Evolutionary conservation across 441 rosid genomes (phyloP).

Genomic region (Sinapis alba): DNA sequence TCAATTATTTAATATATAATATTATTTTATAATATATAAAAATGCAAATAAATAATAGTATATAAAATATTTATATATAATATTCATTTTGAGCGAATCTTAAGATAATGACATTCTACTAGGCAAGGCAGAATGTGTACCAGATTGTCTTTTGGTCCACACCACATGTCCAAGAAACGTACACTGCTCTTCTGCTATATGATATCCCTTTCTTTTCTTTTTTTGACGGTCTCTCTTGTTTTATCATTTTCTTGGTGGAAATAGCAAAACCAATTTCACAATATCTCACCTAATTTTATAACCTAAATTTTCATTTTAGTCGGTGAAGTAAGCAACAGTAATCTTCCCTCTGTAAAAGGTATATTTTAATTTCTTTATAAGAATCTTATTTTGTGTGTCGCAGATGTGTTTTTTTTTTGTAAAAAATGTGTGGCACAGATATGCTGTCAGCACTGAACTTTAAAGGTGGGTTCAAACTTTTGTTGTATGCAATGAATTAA

Average conservation of each 20-base stretch:
- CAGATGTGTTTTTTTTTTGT: no score
- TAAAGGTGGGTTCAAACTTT: not conserved
- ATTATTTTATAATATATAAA: no score
- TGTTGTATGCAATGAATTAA: not conserved
- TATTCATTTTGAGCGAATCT: no score
- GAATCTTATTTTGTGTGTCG: no score
- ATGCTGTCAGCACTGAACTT: not conserved
- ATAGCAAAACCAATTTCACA: not conserved
- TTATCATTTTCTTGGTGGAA: not conserved
- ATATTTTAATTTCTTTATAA: not conserved
- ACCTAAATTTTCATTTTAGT: not conserved
- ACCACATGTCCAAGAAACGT: conserved; percentile 7
- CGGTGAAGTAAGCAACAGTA: not conserved
- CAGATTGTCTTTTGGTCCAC: no score
- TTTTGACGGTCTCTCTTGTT: not conserved
- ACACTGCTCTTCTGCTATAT: not conserved
- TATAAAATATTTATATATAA: no score
- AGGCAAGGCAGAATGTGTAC: no score
- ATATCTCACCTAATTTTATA: not conserved
- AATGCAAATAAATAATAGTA: no score
- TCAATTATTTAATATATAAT: no score
- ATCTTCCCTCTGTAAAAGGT: not conserved
- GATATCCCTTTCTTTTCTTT: not conserved
- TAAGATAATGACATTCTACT: no score
- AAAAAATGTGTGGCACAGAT: not conserved